Evolutionary conservation across 1,139 yeast species (phyloP).

Genomic region (Candida labiduridarum): DNA sequence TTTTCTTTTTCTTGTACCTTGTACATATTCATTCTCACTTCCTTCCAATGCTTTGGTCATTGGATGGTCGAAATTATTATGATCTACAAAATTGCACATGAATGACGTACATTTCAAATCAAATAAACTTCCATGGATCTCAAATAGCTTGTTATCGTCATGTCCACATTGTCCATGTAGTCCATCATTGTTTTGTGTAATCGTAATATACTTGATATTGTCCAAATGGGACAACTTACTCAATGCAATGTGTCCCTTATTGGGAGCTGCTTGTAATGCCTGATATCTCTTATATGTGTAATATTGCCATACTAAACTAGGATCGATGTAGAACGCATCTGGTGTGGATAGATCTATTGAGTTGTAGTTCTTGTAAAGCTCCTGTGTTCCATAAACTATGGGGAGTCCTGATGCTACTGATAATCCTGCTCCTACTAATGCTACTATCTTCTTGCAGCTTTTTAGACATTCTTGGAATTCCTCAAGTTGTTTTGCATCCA

Average conservation of each 20-base stretch:
- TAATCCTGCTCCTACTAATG: slow-evolving; percentile 84
- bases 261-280: slow-evolving; percentile 71
- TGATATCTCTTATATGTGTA: slow-evolving; percentile 68
- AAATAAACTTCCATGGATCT: slow-evolving; percentile 80
- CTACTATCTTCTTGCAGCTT: slow-evolving; percentile 60
- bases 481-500: slow-evolving; percentile 20
- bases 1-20: slow-evolving; percentile 18
- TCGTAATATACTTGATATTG: slow-evolving; percentile 51
- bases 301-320: slow-evolving; percentile 89
- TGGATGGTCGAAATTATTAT: slow-evolving; percentile 59
- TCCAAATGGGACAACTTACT: slow-evolving; percentile 45
- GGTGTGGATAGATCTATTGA: slow-evolving; percentile 88
- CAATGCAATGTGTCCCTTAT: slow-evolving; percentile 70
- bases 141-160: slow-evolving; percentile 49
- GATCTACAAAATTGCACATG: slow-evolving; percentile 62
- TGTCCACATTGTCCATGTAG: slow-evolving; percentile 69
- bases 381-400: slow-evolving; percentile 72
- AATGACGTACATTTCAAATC: slow-evolving; percentile 75
- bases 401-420: slow-evolving; percentile 78
- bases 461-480: slow-evolving; percentile 62
- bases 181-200: slow-evolving; percentile 86
- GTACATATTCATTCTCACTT: slow-evolving; percentile 33
- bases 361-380: slow-evolving; percentile 77
- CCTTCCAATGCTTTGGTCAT: slow-evolving; percentile 57
- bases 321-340: slow-evolving; percentile 81